Percentiles rank a stretch among this genome's conserved stretches.
Conservation (phyloP, 371 early-diverging fungal species). For the Haplosporangium sp. region DNA sequence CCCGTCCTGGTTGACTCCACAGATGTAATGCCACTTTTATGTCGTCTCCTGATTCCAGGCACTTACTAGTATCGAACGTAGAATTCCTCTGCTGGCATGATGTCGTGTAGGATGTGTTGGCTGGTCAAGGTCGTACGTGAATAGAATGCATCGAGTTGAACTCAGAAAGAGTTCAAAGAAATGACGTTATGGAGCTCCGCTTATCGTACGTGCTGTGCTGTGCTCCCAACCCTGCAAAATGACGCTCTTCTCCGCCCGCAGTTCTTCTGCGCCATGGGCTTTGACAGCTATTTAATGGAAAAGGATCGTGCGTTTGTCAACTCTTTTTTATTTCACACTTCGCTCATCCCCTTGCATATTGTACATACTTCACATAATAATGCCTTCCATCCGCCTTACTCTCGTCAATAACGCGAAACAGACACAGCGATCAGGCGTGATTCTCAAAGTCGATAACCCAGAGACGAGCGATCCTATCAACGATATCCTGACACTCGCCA, state of each 20-base stretch:
- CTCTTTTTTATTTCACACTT: background rate
- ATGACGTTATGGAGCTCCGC: too few species aligned
- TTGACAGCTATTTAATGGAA: too few species aligned
- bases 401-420: constrained; percentile 61
- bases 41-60: background rate
- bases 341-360: background rate
- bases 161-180: too few species aligned
- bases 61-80: constrained; percentile 90
- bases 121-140: background rate
- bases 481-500: constrained; percentile 53
- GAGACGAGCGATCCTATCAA: constrained; percentile 9
- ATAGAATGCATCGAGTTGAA: background rate
- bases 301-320: too few species aligned
- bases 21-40: background rate
- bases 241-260: too few species aligned
- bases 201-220: too few species aligned
- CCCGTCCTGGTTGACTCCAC: background rate
- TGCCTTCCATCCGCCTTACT: constrained; percentile 54
- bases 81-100: constrained; percentile 70
- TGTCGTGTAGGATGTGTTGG: too few species aligned
- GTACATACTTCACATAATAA: constrained; percentile 2
- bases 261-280: too few species aligned
- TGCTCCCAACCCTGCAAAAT: too few species aligned
- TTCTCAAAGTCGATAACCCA: constrained; percentile 44
- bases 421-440: constrained; percentile 43